Evolutionary conservation across 192 early-diverging fungal genomes (phyloP).

Genomic region (Nowakowskiella sp.): DNA sequence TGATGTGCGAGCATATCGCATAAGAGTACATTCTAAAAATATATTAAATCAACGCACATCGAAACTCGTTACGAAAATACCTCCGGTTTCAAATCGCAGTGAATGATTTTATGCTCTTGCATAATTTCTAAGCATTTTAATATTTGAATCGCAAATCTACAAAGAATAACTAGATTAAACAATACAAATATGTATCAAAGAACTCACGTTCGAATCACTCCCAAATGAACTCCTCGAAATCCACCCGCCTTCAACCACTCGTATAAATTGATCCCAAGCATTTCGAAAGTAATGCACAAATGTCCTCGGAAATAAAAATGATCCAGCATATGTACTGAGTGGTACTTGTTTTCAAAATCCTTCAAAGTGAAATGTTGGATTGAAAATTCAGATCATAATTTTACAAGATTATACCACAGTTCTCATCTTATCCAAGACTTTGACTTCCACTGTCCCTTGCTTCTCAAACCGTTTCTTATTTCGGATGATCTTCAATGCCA

Average conservation of each 20-base stretch:
- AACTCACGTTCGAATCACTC: conserved; percentile 54
- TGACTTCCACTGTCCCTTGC: conserved; percentile 89
- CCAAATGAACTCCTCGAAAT: conserved; percentile 79
- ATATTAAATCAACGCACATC: neutral
- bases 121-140: conserved; percentile 73
- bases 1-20: conserved; percentile 47
- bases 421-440: conserved; percentile 79
- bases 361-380: conserved; percentile 15
- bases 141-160: conserved; percentile 73
- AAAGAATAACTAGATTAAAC: conserved; percentile 6
- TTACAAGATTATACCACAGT: conserved; percentile 50
- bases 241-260: conserved; percentile 91
- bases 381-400: neutral
- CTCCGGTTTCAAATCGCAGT: conserved; percentile 97
- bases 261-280: conserved; percentile 90
- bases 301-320: conserved; percentile 93
- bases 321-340: conserved; percentile 81
- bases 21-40: conserved; percentile 68
- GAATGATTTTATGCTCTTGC: conserved; percentile 68
- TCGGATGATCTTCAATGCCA: conserved; percentile 90
- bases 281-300: conserved; percentile 90
- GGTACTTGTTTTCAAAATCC: conserved; percentile 73
- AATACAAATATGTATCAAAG: neutral
- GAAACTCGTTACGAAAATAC: conserved; percentile 24
- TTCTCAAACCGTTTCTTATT: conserved; percentile 96